Conservation (phyloP, 257 asterid species). For the Plantago ovata region DNA sequence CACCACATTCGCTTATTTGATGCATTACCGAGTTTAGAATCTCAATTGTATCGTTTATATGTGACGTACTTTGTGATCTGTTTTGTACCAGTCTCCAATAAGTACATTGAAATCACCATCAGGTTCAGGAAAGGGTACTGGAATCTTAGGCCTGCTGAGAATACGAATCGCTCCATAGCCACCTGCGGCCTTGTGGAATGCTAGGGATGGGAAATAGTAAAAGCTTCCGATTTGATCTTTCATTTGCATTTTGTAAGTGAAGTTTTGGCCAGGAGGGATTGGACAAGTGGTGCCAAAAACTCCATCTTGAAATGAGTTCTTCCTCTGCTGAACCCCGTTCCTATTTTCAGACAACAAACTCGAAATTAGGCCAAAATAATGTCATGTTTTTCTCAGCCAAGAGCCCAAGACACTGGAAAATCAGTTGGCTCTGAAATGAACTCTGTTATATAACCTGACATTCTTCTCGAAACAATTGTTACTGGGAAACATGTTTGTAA, state of each 20-base stretch:
- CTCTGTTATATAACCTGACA: too few species aligned
- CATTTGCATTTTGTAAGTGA: slow-evolving; percentile 55
- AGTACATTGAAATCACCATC: slow-evolving; percentile 47
- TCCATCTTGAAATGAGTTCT: slow-evolving; percentile 61
- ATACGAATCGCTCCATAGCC: slow-evolving; percentile 63
- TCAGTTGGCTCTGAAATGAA: too few species aligned
- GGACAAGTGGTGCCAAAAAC: slow-evolving; percentile 68
- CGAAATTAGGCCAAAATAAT: not conserved
- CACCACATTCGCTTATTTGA: not conserved
- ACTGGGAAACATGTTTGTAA: not conserved
- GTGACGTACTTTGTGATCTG: slow-evolving; percentile 43
- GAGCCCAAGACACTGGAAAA: too few species aligned
- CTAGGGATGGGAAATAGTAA: slow-evolving; percentile 60
- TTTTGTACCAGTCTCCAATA: slow-evolving; percentile 66
- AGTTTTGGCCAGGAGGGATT: slow-evolving; percentile 66
- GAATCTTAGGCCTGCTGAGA: slow-evolving; percentile 58
- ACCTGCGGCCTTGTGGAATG: slow-evolving; percentile 68
- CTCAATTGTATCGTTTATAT: not conserved
- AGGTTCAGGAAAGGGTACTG: slow-evolving; percentile 65
- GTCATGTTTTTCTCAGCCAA: too few species aligned
- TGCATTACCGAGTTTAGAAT: not conserved
- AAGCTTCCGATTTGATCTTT: slow-evolving; percentile 79
- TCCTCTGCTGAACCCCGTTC: slow-evolving; percentile 67
- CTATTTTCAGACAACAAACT: slow-evolving; percentile 22
- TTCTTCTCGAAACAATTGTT: not conserved